Base-by-base conservation (phyloP, 1,284 basidiomycete genomes). In the Butyriboletus appendiculatus region DNA sequence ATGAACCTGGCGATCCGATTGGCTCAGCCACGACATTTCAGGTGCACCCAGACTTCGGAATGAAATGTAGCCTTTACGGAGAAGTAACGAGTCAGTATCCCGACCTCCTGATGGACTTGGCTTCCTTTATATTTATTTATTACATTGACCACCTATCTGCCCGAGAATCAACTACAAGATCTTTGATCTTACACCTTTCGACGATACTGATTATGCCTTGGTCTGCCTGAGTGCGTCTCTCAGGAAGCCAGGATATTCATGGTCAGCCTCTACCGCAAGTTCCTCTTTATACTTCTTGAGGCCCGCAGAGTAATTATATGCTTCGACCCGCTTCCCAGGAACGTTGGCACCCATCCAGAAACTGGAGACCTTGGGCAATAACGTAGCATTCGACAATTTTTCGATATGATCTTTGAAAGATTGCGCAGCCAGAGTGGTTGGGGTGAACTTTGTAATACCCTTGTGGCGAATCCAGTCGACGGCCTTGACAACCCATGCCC, bases 261-360 rank as follows among this genome's bases (percentile, higher is more conserved):
- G 38, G 8, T 52, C 42, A 32, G 30, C 35, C n/a, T 59, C 57
- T 14, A 48, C 54, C 6, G 34, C 34, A 14, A 59, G 45, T 16
- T 60, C 58, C 11, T 47, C 26, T 4, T 48, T 60, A 14, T 59
- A 59, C 38, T 24, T 60, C 24, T 30, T 37, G 5, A 60, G 54
- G 26, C 57, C 58, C 6, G 0, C 47, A 11, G 20, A 9, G 24
- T 60, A 57, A 41, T 58, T 51, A 24, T 60, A 58, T 6, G 58
- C 39, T 40, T 60, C 58, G 24, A 51, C 30, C 5, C 46, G 45
- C 39, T 56, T 59, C 39, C 56, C 57, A 0, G 56, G 56, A n/a
- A 59, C 16, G 32, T 59, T 58, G 18, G 57, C 57, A 20, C 57
- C 57, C 52, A 56, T 58, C 44, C 53, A 58, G 43, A 45, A 59